Conservation (phyloP, 805 yeast species). For the Metschnikowia vanudenii region DNA sequence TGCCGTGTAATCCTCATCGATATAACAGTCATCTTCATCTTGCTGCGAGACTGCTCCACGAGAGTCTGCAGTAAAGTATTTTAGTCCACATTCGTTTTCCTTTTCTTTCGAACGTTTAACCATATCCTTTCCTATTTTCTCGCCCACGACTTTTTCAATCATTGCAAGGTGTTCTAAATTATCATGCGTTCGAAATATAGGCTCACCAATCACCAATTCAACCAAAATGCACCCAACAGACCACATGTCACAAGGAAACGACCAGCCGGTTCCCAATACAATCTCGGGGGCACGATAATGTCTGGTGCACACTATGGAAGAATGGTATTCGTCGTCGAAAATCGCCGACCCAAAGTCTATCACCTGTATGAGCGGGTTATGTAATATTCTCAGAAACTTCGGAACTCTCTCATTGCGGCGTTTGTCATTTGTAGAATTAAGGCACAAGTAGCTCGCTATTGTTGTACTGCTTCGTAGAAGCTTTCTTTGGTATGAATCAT, state of each 20-base stretch:
- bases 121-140: conserved; percentile 46
- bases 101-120: conserved; percentile 33
- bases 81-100: conserved; percentile 42
- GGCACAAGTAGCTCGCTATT: conserved; percentile 32
- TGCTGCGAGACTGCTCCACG: conserved; percentile 11
- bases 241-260: conserved; percentile 96
- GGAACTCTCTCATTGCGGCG: conserved; percentile 28
- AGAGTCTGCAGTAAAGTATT: conserved; percentile 31
- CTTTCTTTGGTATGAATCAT: conserved; percentile 46
- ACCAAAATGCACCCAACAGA: conserved; percentile 91
- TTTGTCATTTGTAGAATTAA: conserved; percentile 15
- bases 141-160: conserved; percentile 79
- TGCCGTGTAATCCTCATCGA: conserved; percentile 28
- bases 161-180: conserved; percentile 91
- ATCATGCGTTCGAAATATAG: conserved; percentile 91
- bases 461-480: conserved; percentile 34
- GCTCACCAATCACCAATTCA: conserved; percentile 91
- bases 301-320: conserved; percentile 87
- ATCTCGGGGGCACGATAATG: conserved; percentile 98
- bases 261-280: conserved; percentile 93
- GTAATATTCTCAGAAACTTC: conserved; percentile 48
- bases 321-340: conserved; percentile 90
- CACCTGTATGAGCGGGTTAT: conserved; percentile 78
- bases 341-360: conserved; percentile 98
- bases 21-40: conserved; percentile 28